A percentile compares a stretch with the other conserved stretches of the same genome.
Evolutionary conservation across 371 early-diverging fungal species (phyloP).

Genomic region (Phascolomyces articulosus): DNA sequence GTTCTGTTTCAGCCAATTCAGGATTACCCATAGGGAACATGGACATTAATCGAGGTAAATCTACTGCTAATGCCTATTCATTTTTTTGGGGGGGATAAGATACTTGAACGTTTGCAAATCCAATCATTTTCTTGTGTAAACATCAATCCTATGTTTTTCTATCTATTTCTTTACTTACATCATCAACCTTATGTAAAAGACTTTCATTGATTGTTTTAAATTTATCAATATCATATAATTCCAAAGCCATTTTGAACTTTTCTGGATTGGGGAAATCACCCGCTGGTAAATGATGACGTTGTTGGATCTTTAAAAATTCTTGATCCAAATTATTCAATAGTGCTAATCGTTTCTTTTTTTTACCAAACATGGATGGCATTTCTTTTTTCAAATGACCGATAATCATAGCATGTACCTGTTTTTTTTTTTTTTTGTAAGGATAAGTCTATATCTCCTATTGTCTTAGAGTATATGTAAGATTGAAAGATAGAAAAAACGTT

Average conservation of each 20-base stretch:
- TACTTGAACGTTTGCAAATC: not conserved
- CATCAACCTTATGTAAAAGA: slow-evolving; percentile 60
- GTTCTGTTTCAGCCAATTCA: slow-evolving; percentile 29
- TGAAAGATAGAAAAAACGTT: too few relatives aligned
- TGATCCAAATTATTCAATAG: slow-evolving; percentile 70
- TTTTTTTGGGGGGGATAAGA: too few relatives aligned
- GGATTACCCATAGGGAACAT: slow-evolving; percentile 41
- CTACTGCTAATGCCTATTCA: slow-evolving; percentile 26
- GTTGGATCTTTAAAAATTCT: slow-evolving; percentile 78
- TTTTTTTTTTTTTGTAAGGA: not conserved
- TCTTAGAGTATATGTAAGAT: too few relatives aligned
- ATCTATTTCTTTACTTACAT: slow-evolving; percentile 27
- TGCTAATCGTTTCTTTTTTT: slow-evolving; percentile 73
- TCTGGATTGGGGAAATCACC: slow-evolving; percentile 79
- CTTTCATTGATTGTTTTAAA: slow-evolving; percentile 74
- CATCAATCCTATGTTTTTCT: not conserved
- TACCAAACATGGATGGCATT: slow-evolving; percentile 85
- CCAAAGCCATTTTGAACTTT: slow-evolving; percentile 61
- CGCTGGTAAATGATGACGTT: slow-evolving; percentile 66
- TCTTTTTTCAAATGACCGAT: slow-evolving; percentile 77
- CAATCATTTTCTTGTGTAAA: not conserved
- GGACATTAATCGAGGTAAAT: slow-evolving; percentile 41
- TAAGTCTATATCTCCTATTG: too few relatives aligned
- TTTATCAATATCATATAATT: slow-evolving; percentile 76
- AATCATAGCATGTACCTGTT: slow-evolving; percentile 77